These are phyloP conservation scores for Yamadazyma buinensis DNA, from an alignment of 1,139 yeast genomes.

Conservation along the genomic window DNA sequence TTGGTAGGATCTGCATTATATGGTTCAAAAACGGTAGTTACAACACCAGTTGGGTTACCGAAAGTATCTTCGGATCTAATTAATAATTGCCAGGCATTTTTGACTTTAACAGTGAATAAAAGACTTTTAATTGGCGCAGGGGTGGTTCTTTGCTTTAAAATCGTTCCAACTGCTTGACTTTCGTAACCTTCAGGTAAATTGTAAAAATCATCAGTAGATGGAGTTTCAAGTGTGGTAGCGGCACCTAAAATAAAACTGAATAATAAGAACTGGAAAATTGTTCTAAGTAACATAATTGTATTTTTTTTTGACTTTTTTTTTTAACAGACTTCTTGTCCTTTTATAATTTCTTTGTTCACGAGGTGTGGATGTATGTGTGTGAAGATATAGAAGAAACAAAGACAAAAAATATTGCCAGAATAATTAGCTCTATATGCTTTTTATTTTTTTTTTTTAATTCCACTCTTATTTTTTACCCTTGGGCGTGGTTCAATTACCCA, in stretches of 20 bases:
- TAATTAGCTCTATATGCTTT: no score
- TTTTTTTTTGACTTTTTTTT: no score
- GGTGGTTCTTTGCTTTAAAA: slow-evolving; percentile 20
- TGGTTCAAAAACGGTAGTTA: slow-evolving; percentile 31
- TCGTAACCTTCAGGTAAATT: slow-evolving; percentile 20
- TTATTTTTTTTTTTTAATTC: no score
- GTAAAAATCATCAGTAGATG: slow-evolving; percentile 21
- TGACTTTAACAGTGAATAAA: slow-evolving; percentile 18
- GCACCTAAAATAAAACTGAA: slow-evolving; percentile 1
- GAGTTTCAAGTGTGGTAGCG: slow-evolving; percentile 2
- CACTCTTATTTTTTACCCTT: no score
- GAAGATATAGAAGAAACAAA: no score
- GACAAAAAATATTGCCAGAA: no score
- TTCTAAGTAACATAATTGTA: no score
- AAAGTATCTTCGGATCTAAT: slow-evolving; percentile 28
- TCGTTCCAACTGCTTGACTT: slow-evolving; percentile 16
- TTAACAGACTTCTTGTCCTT: no score
- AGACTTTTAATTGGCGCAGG: slow-evolving; percentile 18
- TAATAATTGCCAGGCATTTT: slow-evolving; percentile 28
- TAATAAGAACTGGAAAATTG: background rate
- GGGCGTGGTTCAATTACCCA: no score
- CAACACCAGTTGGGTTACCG: slow-evolving; percentile 28
- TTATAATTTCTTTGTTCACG: no score
- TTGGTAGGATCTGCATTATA: slow-evolving; percentile 24
- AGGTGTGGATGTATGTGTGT: no score